Percentiles rank a stretch among this genome's conserved stretches.
Evolutionary conservation across 257 asterid genomes (phyloP).

Genomic region (Solanum piurae): DNA sequence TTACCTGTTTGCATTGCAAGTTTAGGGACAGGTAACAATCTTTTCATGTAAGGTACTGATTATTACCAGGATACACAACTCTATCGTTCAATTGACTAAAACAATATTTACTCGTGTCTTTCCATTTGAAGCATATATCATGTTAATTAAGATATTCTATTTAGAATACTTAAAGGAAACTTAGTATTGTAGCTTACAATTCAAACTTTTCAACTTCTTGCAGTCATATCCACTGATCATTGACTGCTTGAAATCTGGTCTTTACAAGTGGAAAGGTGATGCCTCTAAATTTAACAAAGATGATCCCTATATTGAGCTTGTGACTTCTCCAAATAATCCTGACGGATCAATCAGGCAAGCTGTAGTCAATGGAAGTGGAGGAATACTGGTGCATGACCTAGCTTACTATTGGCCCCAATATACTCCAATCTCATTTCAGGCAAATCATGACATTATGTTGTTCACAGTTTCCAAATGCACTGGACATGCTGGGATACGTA

Average conservation of each 20-base stretch:
- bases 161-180: not conserved
- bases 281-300: conserved; percentile 44
- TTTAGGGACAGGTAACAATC: not conserved
- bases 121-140: not conserved
- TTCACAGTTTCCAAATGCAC: conserved; percentile 88
- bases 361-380: conserved; percentile 42
- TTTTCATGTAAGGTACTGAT: not conserved
- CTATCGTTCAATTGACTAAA: too few species aligned
- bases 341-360: conserved; percentile 66
- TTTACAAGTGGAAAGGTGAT: conserved; percentile 80
- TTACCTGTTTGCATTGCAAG: not conserved
- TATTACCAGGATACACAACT: not conserved
- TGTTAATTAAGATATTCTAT: not conserved
- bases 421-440: conserved; percentile 52
- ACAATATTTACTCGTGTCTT: not conserved
- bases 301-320: conserved; percentile 72
- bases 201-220: conserved; percentile 5
- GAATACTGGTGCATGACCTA: conserved; percentile 54
- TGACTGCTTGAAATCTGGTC: conserved; percentile 71
- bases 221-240: conserved; percentile 82
- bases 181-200: not conserved
- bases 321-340: conserved; percentile 90
- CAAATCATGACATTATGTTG: conserved; percentile 78
- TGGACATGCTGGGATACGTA: conserved; percentile 87
- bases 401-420: conserved; percentile 98